Percentiles rank a stretch among this genome's conserved stretches.
Evolutionary conservation across 352 stramenopile genomes (phyloP).

Genomic region (Phytophthora agathidicida): DNA sequence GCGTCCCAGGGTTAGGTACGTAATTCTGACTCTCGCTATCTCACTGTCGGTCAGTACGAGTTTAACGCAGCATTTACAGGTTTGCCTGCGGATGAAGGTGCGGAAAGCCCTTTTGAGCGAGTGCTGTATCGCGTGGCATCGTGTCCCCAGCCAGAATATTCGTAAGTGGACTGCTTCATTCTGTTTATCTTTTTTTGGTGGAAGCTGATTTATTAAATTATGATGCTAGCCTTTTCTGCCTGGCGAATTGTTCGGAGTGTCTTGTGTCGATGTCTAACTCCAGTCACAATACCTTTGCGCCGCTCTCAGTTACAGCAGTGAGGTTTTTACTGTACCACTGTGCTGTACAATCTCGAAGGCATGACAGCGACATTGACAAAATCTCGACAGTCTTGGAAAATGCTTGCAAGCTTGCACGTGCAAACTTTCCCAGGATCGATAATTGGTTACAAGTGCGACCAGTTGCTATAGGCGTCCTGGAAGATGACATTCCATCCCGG

Average conservation of each 20-base stretch:
- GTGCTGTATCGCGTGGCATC: slow-evolving; percentile 39
- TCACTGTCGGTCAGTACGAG: too few species aligned
- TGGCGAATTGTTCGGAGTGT: slow-evolving; percentile 51
- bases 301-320: slow-evolving; percentile 33
- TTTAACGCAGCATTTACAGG: too few species aligned
- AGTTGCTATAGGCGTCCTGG: slow-evolving; percentile 36
- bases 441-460: neutral
- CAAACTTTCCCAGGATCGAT: slow-evolving; percentile 26
- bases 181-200: neutral
- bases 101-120: slow-evolving; percentile 30
- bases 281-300: slow-evolving; percentile 30
- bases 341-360: slow-evolving; percentile 37
- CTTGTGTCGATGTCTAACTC: slow-evolving; percentile 37
- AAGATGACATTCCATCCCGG: slow-evolving; percentile 24
- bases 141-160: slow-evolving; percentile 40
- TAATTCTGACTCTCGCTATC: slow-evolving; percentile 6
- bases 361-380: slow-evolving; percentile 42
- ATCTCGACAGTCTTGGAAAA: slow-evolving; percentile 38
- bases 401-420: slow-evolving; percentile 33
- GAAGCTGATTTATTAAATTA: neutral
- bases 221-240: slow-evolving; percentile 37
- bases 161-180: slow-evolving; percentile 43
- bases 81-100: slow-evolving; percentile 10
- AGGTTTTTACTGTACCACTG: slow-evolving; percentile 51
- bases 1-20: slow-evolving; percentile 53